phyloP scores from a whole-genome alignment of 2,329 filamentous ascomycete species.

The Calonectria leucothoes region DNA sequence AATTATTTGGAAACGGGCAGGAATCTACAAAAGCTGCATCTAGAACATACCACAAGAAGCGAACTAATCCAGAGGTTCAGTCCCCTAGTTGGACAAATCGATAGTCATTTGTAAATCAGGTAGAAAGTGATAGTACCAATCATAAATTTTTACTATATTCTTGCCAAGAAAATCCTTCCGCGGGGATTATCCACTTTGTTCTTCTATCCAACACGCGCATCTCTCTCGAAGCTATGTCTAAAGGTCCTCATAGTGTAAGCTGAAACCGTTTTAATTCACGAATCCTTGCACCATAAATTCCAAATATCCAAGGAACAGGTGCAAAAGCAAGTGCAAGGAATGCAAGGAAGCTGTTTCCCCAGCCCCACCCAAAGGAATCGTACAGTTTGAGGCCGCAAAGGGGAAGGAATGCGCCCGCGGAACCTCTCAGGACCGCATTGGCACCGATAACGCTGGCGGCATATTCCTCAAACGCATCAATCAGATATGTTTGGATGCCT shows the following conservation, averaged over 20 bases:
- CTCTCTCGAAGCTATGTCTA: neutral
- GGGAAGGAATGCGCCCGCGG: neutral
- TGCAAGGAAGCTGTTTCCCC: constrained; percentile 50
- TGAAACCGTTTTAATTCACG: neutral
- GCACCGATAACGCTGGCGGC: constrained; percentile 39
- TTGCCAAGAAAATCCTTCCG: neutral
- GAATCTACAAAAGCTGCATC: neutral
- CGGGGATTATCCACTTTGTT: neutral
- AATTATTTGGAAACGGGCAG: neutral
- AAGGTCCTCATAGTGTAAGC: neutral
- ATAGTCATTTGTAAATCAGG: neutral
- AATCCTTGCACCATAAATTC: neutral
- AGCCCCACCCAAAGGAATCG: neutral
- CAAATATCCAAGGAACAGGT: constrained; percentile 36
- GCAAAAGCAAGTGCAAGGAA: constrained; percentile 55
- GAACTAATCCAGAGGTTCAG: neutral
- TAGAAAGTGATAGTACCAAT: neutral
- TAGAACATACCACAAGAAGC: neutral
- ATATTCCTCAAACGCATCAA: constrained; percentile 39
- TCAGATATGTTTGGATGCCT: constrained; percentile 55
- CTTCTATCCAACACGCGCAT: neutral
- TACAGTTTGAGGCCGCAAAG: neutral
- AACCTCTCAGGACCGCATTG: constrained; percentile 27
- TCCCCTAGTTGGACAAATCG: neutral
- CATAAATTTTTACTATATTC: neutral